These are phyloP conservation scores for Hordeum vulgare DNA, from an alignment of 176 grass and related monocot species.

Conservation along the genomic window MorexV3_pseudomolecules_assembly NC_058523.1:531665787-531666286, in stretches of 20 bases:
- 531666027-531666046: slow-evolving; percentile 53
- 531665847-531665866: background rate
- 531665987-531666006: slow-evolving; percentile 17
- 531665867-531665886: background rate
- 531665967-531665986: slow-evolving; percentile 3
- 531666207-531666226: slow-evolving; percentile 84
- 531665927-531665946: background rate
- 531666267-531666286: slow-evolving; percentile 80
- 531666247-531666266: slow-evolving; percentile 49
- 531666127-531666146: slow-evolving; percentile 67
- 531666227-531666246: slow-evolving; percentile 59
- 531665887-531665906: background rate
- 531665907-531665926: background rate
- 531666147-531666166: slow-evolving; percentile 20
- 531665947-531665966: background rate
- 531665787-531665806: background rate
- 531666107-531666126: slow-evolving; percentile 55
- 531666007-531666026: slow-evolving; percentile 54
- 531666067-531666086: slow-evolving; percentile 61
- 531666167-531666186: slow-evolving; percentile 48
- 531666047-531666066: slow-evolving; percentile 80
- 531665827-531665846: background rate
- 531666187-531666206: slow-evolving; percentile 92
- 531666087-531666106: slow-evolving; percentile 39
- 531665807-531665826: background rate